Conservation (phyloP, 768 basidiomycete genomes). For the Tylopilus rubrobrunneus region DNA sequence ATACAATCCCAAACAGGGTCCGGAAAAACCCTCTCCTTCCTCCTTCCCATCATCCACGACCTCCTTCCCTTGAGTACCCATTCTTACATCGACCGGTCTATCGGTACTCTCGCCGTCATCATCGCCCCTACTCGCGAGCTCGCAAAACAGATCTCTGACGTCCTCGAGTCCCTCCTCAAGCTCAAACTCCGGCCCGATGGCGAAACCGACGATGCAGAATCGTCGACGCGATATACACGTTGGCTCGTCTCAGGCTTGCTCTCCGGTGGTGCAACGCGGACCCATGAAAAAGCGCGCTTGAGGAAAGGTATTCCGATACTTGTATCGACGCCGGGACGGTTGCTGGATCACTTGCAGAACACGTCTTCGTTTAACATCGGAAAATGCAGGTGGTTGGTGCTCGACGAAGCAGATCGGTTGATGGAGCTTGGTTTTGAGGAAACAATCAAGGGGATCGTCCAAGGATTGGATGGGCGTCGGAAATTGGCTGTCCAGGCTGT, state of each 20-base stretch:
- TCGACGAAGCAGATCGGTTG: conserved; percentile 95
- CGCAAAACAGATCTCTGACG: conserved; percentile 94
- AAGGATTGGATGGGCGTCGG: conserved; percentile 78
- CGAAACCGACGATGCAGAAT: conserved; percentile 47
- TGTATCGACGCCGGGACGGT: conserved; percentile 90
- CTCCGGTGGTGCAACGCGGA: conserved; percentile 88
- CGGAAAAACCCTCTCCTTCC: conserved; percentile 91
- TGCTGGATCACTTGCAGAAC: conserved; percentile 95
- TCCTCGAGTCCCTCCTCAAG: conserved; percentile 78
- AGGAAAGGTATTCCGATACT: conserved; percentile 94
- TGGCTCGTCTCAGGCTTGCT: conserved; percentile 94
- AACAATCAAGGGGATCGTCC: conserved; percentile 85
- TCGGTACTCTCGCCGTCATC: conserved; percentile 92
- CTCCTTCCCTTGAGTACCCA: conserved; percentile 83
- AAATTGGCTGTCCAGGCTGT: conserved; percentile 68
- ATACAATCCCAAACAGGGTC: conserved; percentile 97
- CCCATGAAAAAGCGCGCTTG: conserved; percentile 93
- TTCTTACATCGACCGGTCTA: conserved; percentile 92
- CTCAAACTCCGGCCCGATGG: conserved; percentile 64
- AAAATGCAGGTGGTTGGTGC: conserved; percentile 92
- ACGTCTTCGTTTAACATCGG: conserved; percentile 90
- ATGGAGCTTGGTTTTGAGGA: conserved; percentile 99
- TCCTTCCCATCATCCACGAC: conserved; percentile 93
- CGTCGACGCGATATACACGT: conserved; percentile 56
- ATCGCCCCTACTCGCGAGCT: conserved; percentile 95